Percentiles rank a stretch among this genome's conserved stretches.
phyloP scores from a whole-genome alignment of 2,329 filamentous ascomycete genomes.

The Orbilia brochopaga region DNA sequence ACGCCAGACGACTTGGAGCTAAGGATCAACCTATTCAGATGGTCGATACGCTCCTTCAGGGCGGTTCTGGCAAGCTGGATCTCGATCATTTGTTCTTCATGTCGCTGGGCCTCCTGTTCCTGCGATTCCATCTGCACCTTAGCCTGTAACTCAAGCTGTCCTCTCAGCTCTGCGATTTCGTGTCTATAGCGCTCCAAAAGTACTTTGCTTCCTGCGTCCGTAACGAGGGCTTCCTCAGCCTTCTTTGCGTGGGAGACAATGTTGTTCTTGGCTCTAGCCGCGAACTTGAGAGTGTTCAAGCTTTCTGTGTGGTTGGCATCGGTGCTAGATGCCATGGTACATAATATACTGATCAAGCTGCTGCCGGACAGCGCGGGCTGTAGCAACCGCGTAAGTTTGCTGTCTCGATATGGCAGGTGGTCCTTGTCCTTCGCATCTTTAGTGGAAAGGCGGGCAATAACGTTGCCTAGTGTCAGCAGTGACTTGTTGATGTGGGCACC shows the following conservation, averaged over 20 bases:
- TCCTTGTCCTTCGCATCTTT: slow-evolving; percentile 81
- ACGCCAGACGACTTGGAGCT: slow-evolving; percentile 96
- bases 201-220: slow-evolving; percentile 84
- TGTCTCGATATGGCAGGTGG: slow-evolving; percentile 94
- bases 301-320: slow-evolving; percentile 67
- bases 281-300: slow-evolving; percentile 94
- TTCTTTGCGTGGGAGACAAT: slow-evolving; percentile 96
- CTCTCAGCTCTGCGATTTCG: slow-evolving; percentile 82
- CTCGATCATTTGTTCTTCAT: slow-evolving; percentile 97
- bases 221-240: slow-evolving; percentile 80
- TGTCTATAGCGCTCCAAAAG: slow-evolving; percentile 90
- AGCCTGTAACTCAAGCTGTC: slow-evolving; percentile 79
- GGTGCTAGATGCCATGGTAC: slow-evolving; percentile 74
- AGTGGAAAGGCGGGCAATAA: slow-evolving; percentile 90
- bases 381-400: slow-evolving; percentile 89
- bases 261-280: slow-evolving; percentile 94
- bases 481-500: slow-evolving; percentile 99
- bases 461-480: slow-evolving; percentile 88
- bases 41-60: slow-evolving; percentile 94
- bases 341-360: slow-evolving; percentile 94
- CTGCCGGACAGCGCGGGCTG: slow-evolving; percentile 92
- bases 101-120: slow-evolving; percentile 80
- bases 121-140: slow-evolving; percentile 75
- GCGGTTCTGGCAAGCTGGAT: slow-evolving; percentile 97
- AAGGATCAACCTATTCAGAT: slow-evolving; percentile 90